phyloP scores from a whole-genome alignment of 2,329 filamentous ascomycete species.

The Metarhizium brunneum region DNA sequence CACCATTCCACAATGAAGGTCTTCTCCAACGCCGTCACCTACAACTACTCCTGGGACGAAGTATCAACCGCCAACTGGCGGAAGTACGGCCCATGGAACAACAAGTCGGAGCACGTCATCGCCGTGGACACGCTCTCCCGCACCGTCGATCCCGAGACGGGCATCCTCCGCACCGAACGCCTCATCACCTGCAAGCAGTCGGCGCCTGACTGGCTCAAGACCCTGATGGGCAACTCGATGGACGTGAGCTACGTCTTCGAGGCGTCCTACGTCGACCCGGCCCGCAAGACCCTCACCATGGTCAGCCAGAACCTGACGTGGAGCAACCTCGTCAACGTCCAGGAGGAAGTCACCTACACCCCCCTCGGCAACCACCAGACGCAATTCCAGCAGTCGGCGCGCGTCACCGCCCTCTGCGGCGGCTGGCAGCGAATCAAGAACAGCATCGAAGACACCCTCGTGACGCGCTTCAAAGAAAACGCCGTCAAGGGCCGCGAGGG shows the following conservation, averaged over 20 bases:
- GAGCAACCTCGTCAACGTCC: constrained; percentile 81
- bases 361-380: constrained; percentile 55
- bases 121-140: constrained; percentile 89
- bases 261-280: constrained; percentile 86
- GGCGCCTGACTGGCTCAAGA: constrained; percentile 71
- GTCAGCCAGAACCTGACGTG: constrained; percentile 91
- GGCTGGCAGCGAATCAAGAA: constrained; percentile 98
- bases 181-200: constrained; percentile 53
- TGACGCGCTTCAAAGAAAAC: constrained; percentile 86
- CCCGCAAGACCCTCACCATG: constrained; percentile 83
- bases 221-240: constrained; percentile 62
- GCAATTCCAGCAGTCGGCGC: constrained; percentile 78
- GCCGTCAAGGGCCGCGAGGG: constrained; percentile 84
- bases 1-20: constrained; percentile 65
- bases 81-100: constrained; percentile 98
- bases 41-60: constrained; percentile 98
- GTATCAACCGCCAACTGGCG: constrained; percentile 97
- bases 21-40: constrained; percentile 82
- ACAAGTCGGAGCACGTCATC: constrained; percentile 93
- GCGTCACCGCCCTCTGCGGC: constrained; percentile 88
- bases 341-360: constrained; percentile 84
- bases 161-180: constrained; percentile 52
- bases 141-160: constrained; percentile 43
- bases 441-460: constrained; percentile 85
- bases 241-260: constrained; percentile 89